phyloP scores from a whole-genome alignment of 306 rosid species.

The Cucumis cinereus region DNA sequence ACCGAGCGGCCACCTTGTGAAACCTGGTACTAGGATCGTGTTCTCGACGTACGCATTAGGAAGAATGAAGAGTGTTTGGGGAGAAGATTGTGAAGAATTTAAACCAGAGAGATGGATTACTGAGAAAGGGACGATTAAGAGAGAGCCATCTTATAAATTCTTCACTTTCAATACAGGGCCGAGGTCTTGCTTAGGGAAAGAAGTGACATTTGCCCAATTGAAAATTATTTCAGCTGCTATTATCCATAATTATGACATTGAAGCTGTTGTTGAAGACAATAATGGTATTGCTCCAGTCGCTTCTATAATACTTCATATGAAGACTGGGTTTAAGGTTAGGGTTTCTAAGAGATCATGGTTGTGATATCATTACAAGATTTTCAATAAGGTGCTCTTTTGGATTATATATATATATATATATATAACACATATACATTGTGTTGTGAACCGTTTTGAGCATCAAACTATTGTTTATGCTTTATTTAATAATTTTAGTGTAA shows the following conservation, averaged over 20 bases:
- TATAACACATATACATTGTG: too few species aligned
- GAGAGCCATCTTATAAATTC: conserved; percentile 37
- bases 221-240: conserved; percentile 26
- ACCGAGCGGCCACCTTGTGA: conserved; percentile 39
- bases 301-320: too few species aligned
- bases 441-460: too few species aligned
- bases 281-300: too few species aligned
- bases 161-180: conserved; percentile 23
- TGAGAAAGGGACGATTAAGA: conserved; percentile 8
- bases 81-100: conserved; percentile 36
- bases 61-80: conserved; percentile 38
- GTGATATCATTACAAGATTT: too few species aligned
- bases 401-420: too few species aligned
- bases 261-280: too few species aligned
- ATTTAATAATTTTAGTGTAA: too few species aligned
- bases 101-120: conserved; percentile 62
- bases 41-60: conserved; percentile 36
- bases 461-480: too few species aligned
- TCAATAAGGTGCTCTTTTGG: too few species aligned
- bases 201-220: conserved; percentile 22
- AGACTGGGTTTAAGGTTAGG: too few species aligned
- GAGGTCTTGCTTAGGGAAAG: conserved; percentile 26
- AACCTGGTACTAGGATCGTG: background rate
- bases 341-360: too few species aligned
- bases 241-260: conserved; percentile 8